phyloP scores from a whole-genome alignment of 441 rosid species.

The Omphalea diandra region DNA sequence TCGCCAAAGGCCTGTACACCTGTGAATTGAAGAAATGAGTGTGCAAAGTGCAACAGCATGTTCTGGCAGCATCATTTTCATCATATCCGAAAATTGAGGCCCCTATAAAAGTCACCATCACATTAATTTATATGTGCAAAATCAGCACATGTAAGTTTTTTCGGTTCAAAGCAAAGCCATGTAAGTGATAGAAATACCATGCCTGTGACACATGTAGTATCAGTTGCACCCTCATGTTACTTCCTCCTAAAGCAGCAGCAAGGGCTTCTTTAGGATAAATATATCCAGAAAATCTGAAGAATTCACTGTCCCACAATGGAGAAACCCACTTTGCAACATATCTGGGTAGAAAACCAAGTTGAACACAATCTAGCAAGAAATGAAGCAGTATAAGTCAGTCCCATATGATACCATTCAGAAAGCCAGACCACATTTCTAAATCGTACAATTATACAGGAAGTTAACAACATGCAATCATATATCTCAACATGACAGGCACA shows the following conservation, averaged over 20 bases:
- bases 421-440: slow-evolving; percentile 6
- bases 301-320: slow-evolving; percentile 83
- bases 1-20: slow-evolving; percentile 85
- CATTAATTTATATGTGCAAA: slow-evolving; percentile 19
- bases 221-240: slow-evolving; percentile 65
- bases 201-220: slow-evolving; percentile 66
- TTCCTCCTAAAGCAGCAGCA: slow-evolving; percentile 68
- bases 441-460: slow-evolving; percentile 8
- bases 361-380: slow-evolving; percentile 56
- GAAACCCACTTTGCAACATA: slow-evolving; percentile 86
- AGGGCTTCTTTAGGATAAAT: slow-evolving; percentile 73
- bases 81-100: slow-evolving; percentile 48
- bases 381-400: slow-evolving; percentile 20
- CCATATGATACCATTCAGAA: neutral
- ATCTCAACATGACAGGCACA: neutral
- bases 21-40: slow-evolving; percentile 72
- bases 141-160: slow-evolving; percentile 14
- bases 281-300: slow-evolving; percentile 71
- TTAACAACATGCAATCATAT: slow-evolving; percentile 12
- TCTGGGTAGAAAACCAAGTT: slow-evolving; percentile 87
- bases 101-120: slow-evolving; percentile 55
- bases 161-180: slow-evolving; percentile 9
- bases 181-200: slow-evolving; percentile 35
- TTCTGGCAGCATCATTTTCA: slow-evolving; percentile 47
- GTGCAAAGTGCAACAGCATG: slow-evolving; percentile 54